These are phyloP conservation scores for Solanum chacoense DNA, from an alignment of 305 asterid genomes.

Conservation along the genomic window DNA sequence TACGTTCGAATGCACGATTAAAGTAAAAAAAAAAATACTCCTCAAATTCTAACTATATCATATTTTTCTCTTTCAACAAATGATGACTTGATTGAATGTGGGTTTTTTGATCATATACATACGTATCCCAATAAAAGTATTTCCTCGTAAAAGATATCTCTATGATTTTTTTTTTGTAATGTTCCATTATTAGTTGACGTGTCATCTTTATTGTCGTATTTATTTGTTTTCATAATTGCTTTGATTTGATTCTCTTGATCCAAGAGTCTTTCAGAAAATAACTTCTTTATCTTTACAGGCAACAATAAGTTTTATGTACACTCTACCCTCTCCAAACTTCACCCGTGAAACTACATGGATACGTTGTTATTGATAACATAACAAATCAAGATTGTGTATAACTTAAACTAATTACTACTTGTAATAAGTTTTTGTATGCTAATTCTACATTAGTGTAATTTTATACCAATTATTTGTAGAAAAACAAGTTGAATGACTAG, in stretches of 20 bases:
- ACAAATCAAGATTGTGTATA: not conserved
- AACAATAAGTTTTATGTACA: fast-evolving
- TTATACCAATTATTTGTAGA: not conserved
- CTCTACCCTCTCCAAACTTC: fast-evolving
- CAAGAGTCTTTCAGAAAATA: no score
- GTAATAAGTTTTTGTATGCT: not conserved
- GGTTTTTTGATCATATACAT: not conserved
- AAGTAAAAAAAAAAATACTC: not conserved
- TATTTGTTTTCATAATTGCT: no score
- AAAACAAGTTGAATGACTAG: not conserved
- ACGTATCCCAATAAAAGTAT: not conserved
- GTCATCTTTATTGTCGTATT: not conserved
- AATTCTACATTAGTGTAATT: not conserved
- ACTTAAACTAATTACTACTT: not conserved
- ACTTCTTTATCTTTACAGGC: no score
- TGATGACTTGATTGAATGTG: not conserved
- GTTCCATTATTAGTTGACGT: not conserved
- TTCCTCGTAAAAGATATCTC: not conserved
- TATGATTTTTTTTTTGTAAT: not conserved
- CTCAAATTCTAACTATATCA: not conserved
- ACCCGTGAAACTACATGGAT: not conserved
- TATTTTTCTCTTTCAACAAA: not conserved
- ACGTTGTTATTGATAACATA: not conserved
- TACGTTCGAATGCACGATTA: not conserved
- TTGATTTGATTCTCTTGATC: not conserved